phyloP scores from a whole-genome alignment of 1,139 yeast genomes.

The Magnusiomyces fungicola region DNA sequence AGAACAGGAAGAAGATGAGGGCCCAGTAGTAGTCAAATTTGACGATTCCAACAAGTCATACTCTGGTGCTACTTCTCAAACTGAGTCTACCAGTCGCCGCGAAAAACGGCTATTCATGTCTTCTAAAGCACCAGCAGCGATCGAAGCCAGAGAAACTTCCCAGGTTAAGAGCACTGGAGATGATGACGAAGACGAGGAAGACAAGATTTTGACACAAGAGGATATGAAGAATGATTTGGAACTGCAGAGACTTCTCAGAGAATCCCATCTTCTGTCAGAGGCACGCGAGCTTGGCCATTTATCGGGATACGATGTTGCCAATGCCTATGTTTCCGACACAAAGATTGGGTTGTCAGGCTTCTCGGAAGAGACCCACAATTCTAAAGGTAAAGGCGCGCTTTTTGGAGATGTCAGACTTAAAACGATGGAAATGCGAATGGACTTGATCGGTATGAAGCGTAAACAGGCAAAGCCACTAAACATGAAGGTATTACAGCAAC shows the following conservation, averaged over 20 bases:
- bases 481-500: constrained; percentile 62
- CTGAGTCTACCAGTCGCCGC: constrained; percentile 30
- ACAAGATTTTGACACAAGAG: constrained; percentile 15
- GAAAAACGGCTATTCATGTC: constrained; percentile 41
- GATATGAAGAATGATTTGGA: constrained; percentile 76
- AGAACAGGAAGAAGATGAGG: constrained; percentile 13
- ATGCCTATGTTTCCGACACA: constrained; percentile 34
- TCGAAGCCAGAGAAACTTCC: constrained; percentile 23
- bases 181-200: constrained; percentile 24
- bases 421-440: constrained; percentile 61
- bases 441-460: constrained; percentile 38
- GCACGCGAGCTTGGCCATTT: constrained; percentile 25
- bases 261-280: constrained; percentile 76
- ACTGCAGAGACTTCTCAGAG: constrained; percentile 70
- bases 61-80: not conserved
- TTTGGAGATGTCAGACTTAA: constrained; percentile 75
- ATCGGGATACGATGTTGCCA: constrained; percentile 72
- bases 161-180: constrained; percentile 16
- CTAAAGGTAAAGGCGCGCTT: constrained; percentile 39
- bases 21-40: constrained; percentile 44
- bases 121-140: constrained; percentile 34
- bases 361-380: not conserved
- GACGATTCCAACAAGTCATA: constrained; percentile 27
- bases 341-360: not conserved
- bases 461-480: constrained; percentile 73